Evolutionary conservation across 1,139 yeast species (phyloP), one percentile per base, ranked within the genome.

Genomic region (Yamadazyma aaseri): DNA sequence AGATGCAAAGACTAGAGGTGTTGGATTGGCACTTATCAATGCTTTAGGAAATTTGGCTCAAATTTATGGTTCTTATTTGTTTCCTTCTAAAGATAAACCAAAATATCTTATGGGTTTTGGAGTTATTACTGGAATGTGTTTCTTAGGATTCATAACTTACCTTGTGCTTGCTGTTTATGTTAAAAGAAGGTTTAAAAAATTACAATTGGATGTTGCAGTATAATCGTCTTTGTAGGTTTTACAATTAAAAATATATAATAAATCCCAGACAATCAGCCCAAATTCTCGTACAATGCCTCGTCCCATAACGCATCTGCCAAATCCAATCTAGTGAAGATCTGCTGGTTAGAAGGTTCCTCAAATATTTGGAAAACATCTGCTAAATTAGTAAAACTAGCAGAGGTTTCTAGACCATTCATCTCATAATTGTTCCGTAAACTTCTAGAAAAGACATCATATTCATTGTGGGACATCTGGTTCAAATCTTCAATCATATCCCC

Each of bases 41-140:
- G 42, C 42, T 3, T 25, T 41, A 3, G 44, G 41, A 16, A 41
- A 41, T 15, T 33, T 39, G 30, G 44, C 44, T 8, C 44, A 41
- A 26, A 36, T 41, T n/a, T 41, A 41, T 26, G 44, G 43, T 6
- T 32, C 41, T 17, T 40, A 40, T 12, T 38, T 40, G 17, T 40
- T 40, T 24, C 43, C 43, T 5, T 12, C 17, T 9, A 13, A 33
- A 7, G 44, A 40, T 24, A 8, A 17, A 6, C 44, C 44, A 11
- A 40, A 38, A 21, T 40, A 40, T 28, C 23, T 38, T 11, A 41
- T 37, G 43, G 45, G 45, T n/a, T 41, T 41, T 17, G 42, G 44
- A 3, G 44, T 41, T 13, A 41, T 41, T 23, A 41, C 44, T 15
- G 42, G 42, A 8, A 41, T 41, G 44, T 39, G 44, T 28, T 39